Evolutionary conservation across 768 basidiomycete species (phyloP).

Genomic region (Leccinellum albellum): DNA sequence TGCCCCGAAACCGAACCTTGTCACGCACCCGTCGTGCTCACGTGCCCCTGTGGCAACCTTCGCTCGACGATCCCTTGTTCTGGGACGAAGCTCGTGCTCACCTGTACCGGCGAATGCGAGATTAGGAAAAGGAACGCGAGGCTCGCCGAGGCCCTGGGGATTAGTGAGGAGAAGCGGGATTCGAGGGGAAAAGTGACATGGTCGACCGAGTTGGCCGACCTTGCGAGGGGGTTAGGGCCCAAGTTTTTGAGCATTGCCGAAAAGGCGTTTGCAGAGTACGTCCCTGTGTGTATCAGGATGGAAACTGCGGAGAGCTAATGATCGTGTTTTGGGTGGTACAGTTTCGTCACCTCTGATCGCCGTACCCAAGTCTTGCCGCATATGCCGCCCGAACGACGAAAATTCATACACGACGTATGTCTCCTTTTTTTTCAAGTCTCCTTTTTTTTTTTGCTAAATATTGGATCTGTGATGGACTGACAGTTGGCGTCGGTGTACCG

Average conservation of each 20-base stretch:
- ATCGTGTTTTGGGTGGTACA: slow-evolving; percentile 18
- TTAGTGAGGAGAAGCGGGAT: slow-evolving; percentile 51
- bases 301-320: not conserved
- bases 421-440: not conserved
- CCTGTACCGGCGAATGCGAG: slow-evolving; percentile 81
- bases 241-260: slow-evolving; percentile 76
- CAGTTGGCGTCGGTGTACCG: slow-evolving; percentile 78
- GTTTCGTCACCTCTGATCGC: slow-evolving; percentile 69
- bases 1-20: slow-evolving; percentile 85
- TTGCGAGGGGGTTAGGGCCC: slow-evolving; percentile 45
- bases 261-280: slow-evolving; percentile 76
- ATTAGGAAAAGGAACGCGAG: slow-evolving; percentile 83
- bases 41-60: slow-evolving; percentile 82
- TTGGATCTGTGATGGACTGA: not conserved
- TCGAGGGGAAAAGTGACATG: slow-evolving; percentile 46
- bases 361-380: slow-evolving; percentile 70
- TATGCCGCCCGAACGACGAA: slow-evolving; percentile 75
- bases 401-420: slow-evolving; percentile 77
- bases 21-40: slow-evolving; percentile 56
- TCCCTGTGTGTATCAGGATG: no score
- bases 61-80: slow-evolving; percentile 74
- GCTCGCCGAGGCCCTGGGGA: slow-evolving; percentile 89
- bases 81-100: slow-evolving; percentile 39
- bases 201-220: slow-evolving; percentile 55
- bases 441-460: not conserved